Evolutionary conservation across 208 protist species (phyloP).

Genomic region (Porcisia deanei): DNA sequence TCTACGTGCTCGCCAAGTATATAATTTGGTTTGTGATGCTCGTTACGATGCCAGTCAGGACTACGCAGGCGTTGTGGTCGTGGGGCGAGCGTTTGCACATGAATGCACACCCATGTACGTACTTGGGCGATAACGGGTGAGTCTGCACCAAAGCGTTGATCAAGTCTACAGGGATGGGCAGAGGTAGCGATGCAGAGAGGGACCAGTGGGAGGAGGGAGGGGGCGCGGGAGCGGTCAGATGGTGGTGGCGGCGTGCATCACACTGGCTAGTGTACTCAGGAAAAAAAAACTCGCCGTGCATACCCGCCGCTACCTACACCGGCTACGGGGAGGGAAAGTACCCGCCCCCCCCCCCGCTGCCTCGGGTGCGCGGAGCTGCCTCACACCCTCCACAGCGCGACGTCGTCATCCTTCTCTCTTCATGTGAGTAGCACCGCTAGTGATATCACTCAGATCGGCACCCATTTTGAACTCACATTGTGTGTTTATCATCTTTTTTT

Average conservation of each 20-base stretch:
- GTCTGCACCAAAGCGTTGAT: not conserved
- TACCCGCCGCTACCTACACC: no score
- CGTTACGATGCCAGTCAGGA: not conserved
- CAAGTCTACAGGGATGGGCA: not conserved
- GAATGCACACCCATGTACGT: not conserved
- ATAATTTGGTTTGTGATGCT: not conserved
- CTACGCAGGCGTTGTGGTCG: not conserved
- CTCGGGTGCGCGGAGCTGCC: no score
- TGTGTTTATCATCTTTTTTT: no score
- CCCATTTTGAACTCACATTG: no score
- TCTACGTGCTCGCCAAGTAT: not conserved
- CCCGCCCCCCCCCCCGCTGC: no score
- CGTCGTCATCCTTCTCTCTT: no score
- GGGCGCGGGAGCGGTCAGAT: not conserved
- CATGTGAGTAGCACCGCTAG: no score
- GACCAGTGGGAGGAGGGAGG: not conserved
- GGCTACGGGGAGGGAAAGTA: no score
- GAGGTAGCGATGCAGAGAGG: not conserved
- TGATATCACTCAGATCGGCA: no score
- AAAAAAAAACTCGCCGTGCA: no score
- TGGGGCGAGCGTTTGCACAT: not conserved
- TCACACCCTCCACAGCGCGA: no score
- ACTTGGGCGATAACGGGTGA: not conserved
- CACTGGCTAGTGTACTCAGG: no score
- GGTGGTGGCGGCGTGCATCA: not conserved